Base-by-base conservation (phyloP, 768 basidiomycete species). In the Favolaschia claudopus region DNA sequence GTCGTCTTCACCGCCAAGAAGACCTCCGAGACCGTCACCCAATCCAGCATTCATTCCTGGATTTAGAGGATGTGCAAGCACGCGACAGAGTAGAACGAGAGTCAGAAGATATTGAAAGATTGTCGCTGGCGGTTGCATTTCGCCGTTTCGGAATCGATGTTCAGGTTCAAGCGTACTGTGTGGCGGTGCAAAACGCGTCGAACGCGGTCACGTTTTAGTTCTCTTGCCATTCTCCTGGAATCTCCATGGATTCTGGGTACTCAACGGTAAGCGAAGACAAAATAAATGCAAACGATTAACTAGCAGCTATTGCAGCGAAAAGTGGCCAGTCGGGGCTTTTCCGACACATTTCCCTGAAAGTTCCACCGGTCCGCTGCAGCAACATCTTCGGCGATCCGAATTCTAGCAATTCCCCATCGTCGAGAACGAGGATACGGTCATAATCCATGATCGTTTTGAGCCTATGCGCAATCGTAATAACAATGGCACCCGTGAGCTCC, bases 391-490 rank as follows among this genome's bases (percentile, higher is more conserved):
- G 93, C 9, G 84, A 77, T 54, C 89, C 93, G 70, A 86, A 93
- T 67, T 95, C 92, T n/a, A 86, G 71, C 39, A 95, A 79, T 54
- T 82, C 78, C 2, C 93, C 93, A 17, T 82, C 79, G 50, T 87
- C 88, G 20, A 92, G 73, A n/a, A 93, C 89, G 64, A 93, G 74
- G 65, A 95, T 78, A 14, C 87, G 78, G 74, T 88, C 85, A 71
- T 92, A 86, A 71, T 93, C 87, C 60, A 93, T 85, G 53, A 92
- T 85, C 0, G 91, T 92, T 69, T 86, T 86, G 20, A 92, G 76
- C 14, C 90, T 79, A 75, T 93, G 93, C 4, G 93, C 93, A 55
- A 95, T 93, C 9, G 91, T 93, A 33, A 95, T 83, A 19, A 95
- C 87, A 19, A 93, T 88, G 0, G 89, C 84, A 12, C 83, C 81